Conservation (phyloP, 371 early-diverging fungal genomes). For the Mortierella sp. region DNA sequence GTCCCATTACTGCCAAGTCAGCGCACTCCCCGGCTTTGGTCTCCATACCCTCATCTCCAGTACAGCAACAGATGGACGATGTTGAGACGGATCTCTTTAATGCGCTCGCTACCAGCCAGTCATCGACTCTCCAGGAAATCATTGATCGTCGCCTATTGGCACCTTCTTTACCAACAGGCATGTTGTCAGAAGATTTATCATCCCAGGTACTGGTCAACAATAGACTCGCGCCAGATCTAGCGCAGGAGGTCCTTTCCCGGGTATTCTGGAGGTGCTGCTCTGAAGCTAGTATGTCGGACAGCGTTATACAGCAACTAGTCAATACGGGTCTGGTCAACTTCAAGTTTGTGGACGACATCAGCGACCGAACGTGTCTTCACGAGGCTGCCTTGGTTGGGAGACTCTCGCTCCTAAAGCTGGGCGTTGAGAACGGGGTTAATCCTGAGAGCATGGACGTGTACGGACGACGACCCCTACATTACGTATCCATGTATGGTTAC, state of each 20-base stretch:
- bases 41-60: constrained; percentile 22
- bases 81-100: constrained; percentile 43
- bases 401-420: constrained; percentile 66
- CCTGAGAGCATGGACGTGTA: constrained; percentile 85
- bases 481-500: constrained; percentile 92
- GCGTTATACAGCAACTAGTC: constrained; percentile 71
- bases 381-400: constrained; percentile 88
- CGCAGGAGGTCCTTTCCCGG: constrained; percentile 70
- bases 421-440: constrained; percentile 69
- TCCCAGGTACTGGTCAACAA: not conserved
- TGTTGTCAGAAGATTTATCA: not conserved
- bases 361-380: constrained; percentile 88
- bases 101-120: constrained; percentile 60
- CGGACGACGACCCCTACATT: constrained; percentile 90
- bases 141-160: constrained; percentile 61
- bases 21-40: constrained; percentile 23
- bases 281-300: constrained; percentile 63
- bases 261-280: constrained; percentile 89
- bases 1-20: constrained; percentile 43
- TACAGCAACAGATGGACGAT: constrained; percentile 49
- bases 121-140: constrained; percentile 66
- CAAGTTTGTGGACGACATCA: constrained; percentile 91
- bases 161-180: constrained; percentile 5
- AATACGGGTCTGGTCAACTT: constrained; percentile 73
- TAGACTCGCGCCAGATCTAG: constrained; percentile 28